A percentile compares a stretch with the other conserved stretches of the same genome.
phyloP scores from a whole-genome alignment of 805 yeast genomes.

The Kodamaea leandrae region DNA sequence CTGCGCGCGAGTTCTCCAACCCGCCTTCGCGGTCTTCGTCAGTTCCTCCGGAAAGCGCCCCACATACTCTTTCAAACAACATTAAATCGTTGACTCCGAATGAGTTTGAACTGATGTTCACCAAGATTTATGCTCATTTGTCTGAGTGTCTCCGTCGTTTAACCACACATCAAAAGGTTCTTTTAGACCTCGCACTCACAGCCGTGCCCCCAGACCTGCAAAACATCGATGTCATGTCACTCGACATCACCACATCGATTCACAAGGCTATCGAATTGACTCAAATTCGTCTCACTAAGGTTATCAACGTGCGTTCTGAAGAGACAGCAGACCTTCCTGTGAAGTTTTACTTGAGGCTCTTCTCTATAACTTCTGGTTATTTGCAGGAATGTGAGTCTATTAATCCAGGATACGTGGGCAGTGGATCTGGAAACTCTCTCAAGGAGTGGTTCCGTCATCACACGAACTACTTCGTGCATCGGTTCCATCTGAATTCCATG shows the following conservation, averaged over 20 bases:
- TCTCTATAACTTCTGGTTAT: slow-evolving; percentile 64
- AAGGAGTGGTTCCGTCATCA: slow-evolving; percentile 68
- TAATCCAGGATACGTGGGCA: slow-evolving; percentile 61
- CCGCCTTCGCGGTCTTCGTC: slow-evolving; percentile 30
- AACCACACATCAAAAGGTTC: slow-evolving; percentile 72
- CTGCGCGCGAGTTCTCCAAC: slow-evolving; percentile 22
- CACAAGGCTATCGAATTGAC: slow-evolving; percentile 66
- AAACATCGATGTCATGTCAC: slow-evolving; percentile 46
- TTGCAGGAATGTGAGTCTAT: slow-evolving; percentile 80
- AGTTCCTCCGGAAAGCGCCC: slow-evolving; percentile 22
- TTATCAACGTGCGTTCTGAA: slow-evolving; percentile 74
- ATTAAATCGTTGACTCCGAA: slow-evolving; percentile 66
- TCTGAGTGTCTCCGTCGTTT: slow-evolving; percentile 74
- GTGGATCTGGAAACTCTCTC: slow-evolving; percentile 49
- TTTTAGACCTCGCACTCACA: slow-evolving; percentile 64
- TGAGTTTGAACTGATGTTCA: slow-evolving; percentile 73
- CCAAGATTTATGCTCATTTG: slow-evolving; percentile 55
- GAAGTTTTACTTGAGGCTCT: slow-evolving; percentile 64
- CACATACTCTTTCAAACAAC: slow-evolving; percentile 29
- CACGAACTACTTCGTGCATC: slow-evolving; percentile 53
- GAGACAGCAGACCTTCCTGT: slow-evolving; percentile 57
- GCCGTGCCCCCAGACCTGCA: slow-evolving; percentile 23
- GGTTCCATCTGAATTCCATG: slow-evolving; percentile 52
- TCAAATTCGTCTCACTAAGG: slow-evolving; percentile 73
- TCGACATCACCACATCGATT: slow-evolving; percentile 67